Evolutionary conservation across 2,329 filamentous ascomycete genomes (phyloP), one percentile per base, ranked within the genome.

Genomic region (Verticillium zaregamsianum): DNA sequence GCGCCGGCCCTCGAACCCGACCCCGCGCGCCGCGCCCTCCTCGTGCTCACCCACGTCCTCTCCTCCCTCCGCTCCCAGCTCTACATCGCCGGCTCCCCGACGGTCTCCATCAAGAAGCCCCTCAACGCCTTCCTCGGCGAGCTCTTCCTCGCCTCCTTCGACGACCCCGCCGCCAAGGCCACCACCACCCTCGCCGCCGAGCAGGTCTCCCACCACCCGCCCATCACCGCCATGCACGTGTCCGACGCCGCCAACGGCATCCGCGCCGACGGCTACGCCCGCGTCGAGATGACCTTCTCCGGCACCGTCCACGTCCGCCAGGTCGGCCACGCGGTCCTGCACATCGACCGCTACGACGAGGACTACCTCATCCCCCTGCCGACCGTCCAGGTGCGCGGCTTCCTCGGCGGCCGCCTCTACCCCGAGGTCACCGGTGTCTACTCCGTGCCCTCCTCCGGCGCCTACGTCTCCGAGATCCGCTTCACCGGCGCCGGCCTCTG

Each of bases 111-210:
- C 70, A 81, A 81, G 69, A 84, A 84, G 65, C 81, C 81, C 2
- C 74, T 83, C 7, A 84, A 84, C 62, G 80, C 81, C 7, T 83
- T 84, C 58, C 71, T 84, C 0, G 81, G 81, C 17, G 81, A 83
- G 68, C 63, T 83, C 1, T 84, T 83, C 65, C 65, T 83, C 1
- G 77, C 77, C 0, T 70, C 69, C 0, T 80, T 77, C 76, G 71
- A 66, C 1, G 72, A 77, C 25, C 60, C 64, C 17, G 58, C 67
- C 23, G 54, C 61, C 25, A 68, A 68, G 12, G 64, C 68, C 14
- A 72, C 70, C 0, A 75, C 71, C 6, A 63, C 67, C 4, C 69
- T 78, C 23, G 70, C 77, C 5, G 74, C 80, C 33, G 81, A 84
- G 69, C 81, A 84, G 68, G 81, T 84, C 63, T 79, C 77, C 66